Evolutionary conservation across 305 asterid genomes (phyloP).

Genomic region (Rubia tinctorum): DNA sequence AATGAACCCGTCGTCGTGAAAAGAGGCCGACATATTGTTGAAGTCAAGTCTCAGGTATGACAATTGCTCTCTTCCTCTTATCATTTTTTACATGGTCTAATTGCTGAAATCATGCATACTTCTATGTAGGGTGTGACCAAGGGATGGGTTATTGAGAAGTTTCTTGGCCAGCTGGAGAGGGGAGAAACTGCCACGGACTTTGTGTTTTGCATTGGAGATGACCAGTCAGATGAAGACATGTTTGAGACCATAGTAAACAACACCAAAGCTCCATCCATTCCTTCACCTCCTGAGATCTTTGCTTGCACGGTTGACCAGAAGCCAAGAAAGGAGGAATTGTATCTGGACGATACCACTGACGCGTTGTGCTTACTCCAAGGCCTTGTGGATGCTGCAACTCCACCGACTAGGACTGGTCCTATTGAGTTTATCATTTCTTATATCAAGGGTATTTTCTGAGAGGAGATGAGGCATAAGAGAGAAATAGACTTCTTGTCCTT

Average conservation of each 20-base stretch:
- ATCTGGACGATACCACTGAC: neutral
- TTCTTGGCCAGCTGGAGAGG: neutral
- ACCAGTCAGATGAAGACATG: neutral
- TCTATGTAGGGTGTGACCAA: neutral
- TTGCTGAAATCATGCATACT: neutral
- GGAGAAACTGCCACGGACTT: neutral
- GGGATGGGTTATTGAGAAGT: neutral
- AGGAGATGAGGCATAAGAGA: too few species aligned
- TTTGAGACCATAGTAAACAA: neutral
- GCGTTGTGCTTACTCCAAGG: neutral
- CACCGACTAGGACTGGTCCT: neutral
- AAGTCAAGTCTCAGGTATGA: neutral
- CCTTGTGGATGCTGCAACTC: neutral
- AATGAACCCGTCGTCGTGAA: neutral
- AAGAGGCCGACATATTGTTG: neutral
- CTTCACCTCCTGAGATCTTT: neutral
- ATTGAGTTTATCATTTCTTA: neutral
- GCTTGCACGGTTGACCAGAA: neutral
- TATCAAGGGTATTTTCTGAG: neutral
- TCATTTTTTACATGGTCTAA: neutral
- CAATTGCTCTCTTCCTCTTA: too few species aligned
- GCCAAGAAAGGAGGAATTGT: neutral
- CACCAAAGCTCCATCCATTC: neutral
- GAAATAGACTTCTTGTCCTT: neutral
- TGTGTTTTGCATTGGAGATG: neutral